Evolutionary conservation across 2,329 filamentous ascomycete species (phyloP), one percentile per base, ranked within the genome.

Genomic region (Atkinsonella hypoxylon): DNA sequence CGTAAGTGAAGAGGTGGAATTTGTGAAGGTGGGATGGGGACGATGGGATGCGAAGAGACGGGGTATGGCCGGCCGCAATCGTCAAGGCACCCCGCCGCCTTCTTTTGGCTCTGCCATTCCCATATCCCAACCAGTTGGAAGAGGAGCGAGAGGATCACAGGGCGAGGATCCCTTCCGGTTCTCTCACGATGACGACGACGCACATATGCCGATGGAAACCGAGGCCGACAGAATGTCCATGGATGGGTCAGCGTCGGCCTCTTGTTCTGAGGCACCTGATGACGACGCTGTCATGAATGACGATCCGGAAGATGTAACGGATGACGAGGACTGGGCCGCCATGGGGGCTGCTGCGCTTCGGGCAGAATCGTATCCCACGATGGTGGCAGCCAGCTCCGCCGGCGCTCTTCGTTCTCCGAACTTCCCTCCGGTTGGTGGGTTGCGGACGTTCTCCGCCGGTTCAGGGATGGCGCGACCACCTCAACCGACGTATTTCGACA

Each of bases 1-100:
- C 51, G 64, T 78, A 54, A 75, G 83, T 55, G 83, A 83, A 57
- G 83, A 88, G 58, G 83, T 93, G 60, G 77, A 84, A 63, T 97
- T 95, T 64, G 87, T 94, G 67, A 97, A 97, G 75, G 89, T 96
- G 53, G 91, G 91, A 62, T 97, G 91, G 91, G 93, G 93, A 53
- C 82, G 89, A 57, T 98, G 91, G 91, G 87, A 94, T 67, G 93
- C 90, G 54, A 82, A 82, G 63, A 77, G 81, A 64, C 81, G 81
- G 59, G 87, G 83, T 50, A 79, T 87, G 54, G 71, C 77, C 42
- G 60, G 71, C 54, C 72, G 74, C 55, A 64, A 71, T 53, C 72
- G 65, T 64, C 71, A 59, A 58, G 62, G 65, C 63, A 64, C 67
- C 61, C 66, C 66, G 57, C 61, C 64, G 50, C 66, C 67, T 32